phyloP scores from a whole-genome alignment of 169 alveolate species.

The Babesia gibsoni region DNA sequence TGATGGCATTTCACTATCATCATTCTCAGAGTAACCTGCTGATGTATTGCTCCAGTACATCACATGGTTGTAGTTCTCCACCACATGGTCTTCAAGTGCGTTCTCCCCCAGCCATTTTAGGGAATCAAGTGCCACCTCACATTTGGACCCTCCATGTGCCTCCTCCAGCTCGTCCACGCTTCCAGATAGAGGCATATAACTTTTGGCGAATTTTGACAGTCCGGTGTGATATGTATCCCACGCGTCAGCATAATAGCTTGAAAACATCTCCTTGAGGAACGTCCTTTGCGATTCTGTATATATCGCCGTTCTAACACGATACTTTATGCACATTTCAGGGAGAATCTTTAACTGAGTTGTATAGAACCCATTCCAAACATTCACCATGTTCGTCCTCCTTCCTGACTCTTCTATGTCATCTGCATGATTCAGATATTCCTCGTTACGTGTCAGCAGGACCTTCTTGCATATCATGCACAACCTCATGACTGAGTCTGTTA shows the following conservation, averaged over 20 bases:
- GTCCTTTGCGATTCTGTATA: not conserved
- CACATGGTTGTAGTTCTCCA: no score
- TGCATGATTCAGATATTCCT: not conserved
- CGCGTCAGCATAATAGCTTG: not conserved
- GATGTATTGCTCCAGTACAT: no score
- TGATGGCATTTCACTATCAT: no score
- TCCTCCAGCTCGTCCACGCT: no score
- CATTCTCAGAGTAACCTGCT: no score
- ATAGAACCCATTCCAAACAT: slow-evolving; percentile 1
- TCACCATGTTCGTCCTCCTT: not conserved
- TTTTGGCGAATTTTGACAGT: not conserved
- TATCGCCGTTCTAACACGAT: not conserved
- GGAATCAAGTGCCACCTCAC: no score
- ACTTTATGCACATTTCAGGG: not conserved
- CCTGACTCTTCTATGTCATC: not conserved
- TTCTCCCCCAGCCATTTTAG: no score
- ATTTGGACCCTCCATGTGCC: no score
- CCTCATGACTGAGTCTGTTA: not conserved
- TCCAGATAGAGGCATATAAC: no score
- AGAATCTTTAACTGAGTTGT: not conserved
- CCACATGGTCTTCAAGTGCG: no score
- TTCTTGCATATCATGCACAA: not conserved
- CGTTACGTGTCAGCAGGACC: not conserved
- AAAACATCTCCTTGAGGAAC: not conserved
- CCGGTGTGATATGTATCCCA: slow-evolving; percentile 1